Evolutionary conservation across 306 rosid genomes (phyloP), one percentile per base, ranked within the genome.

Genomic region (Fagus sylvatica): DNA sequence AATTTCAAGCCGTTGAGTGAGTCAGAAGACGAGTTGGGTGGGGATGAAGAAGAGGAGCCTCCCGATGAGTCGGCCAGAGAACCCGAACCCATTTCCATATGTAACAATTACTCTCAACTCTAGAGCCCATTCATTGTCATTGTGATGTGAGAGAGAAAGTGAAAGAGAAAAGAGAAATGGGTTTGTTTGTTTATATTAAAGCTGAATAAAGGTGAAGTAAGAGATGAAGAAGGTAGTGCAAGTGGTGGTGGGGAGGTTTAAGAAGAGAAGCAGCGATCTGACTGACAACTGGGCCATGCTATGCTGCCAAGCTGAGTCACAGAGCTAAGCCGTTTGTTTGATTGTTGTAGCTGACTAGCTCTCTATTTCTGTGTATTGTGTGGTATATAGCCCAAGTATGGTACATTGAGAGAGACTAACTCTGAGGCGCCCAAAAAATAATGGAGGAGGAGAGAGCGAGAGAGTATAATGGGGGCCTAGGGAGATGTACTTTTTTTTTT

Each of bases 1-100:
- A 90, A 90, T 80, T 90, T 89, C 77, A 92, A 79, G 55, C 96
- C 96, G 49, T 94, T 80, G 61, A 90, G 91, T 0, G 93, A 84
- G 60, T 87, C 90, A 33, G 91, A 10, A 34, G 94, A 88, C 16
- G 93, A 84, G 90, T 73, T 82, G 5, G 85, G 83, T 0, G 90
- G 86, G 32, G 88, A 81, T 49, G 90, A 82, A 70, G 84, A 73
- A 36, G 90, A 72, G 34, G 90, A 85, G 48, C 85, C 79, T 22
- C 84, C 87, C 32, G 82, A 84, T 6, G 92, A 76, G 71, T 89
- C 89, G 22, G 90, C 82, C 49, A 85, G 80, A 37, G 93, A 76
- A 62, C 81, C 49, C 40, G 91, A 89, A 80, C 85, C 86, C 98
- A 91, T 91, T 79, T 71, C 64, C 82, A 77, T 67, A 12, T 8